Percentiles rank a stretch among this genome's conserved stretches.
These are phyloP conservation scores for Butyriboletus appendiculatus DNA, from an alignment of 1,284 basidiomycete genomes.

Conservation along the genomic window DNA sequence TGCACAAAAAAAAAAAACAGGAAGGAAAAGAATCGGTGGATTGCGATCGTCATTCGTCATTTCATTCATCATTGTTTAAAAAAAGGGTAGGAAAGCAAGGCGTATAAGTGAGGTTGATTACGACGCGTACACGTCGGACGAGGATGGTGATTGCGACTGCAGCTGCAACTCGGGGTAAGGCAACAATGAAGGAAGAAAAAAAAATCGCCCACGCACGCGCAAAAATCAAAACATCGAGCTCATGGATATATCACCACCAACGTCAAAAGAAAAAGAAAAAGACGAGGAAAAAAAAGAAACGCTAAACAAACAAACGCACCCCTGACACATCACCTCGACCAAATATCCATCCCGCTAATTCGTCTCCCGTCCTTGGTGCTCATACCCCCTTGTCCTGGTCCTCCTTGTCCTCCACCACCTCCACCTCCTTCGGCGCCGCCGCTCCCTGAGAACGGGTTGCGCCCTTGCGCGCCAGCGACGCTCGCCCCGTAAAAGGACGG, in stretches of 20 bases:
- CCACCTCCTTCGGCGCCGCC: slow-evolving; percentile 21
- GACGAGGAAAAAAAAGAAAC: neutral
- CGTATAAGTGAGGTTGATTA: neutral
- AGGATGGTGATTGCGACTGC: neutral
- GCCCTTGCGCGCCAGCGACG: slow-evolving; percentile 50
- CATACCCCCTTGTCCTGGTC: slow-evolving; percentile 34
- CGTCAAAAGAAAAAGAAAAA: neutral
- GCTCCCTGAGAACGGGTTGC: slow-evolving; percentile 57
- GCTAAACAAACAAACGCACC: slow-evolving; percentile 4
- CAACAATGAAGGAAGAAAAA: neutral
- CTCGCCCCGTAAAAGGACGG: slow-evolving; percentile 70
- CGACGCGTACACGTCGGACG: neutral
- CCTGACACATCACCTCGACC: slow-evolving; percentile 60
- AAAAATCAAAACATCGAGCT: neutral
- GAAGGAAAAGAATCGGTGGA: neutral
- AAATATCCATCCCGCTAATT: slow-evolving; percentile 71
- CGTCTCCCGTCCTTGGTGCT: slow-evolving; percentile 59
- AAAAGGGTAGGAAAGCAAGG: neutral
- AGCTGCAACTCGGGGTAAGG: neutral
- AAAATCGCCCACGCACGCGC: neutral
- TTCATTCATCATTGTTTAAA: slow-evolving; percentile 9
- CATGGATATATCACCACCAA: slow-evolving; percentile 21
- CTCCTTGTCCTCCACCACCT: neutral
- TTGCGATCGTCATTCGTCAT: slow-evolving; percentile 8
- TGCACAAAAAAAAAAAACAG: neutral